A percentile compares a stretch with the other conserved stretches of the same genome.
Conservation (phyloP, 805 yeast species). For the Wickerhamomyces bisporus region DNA sequence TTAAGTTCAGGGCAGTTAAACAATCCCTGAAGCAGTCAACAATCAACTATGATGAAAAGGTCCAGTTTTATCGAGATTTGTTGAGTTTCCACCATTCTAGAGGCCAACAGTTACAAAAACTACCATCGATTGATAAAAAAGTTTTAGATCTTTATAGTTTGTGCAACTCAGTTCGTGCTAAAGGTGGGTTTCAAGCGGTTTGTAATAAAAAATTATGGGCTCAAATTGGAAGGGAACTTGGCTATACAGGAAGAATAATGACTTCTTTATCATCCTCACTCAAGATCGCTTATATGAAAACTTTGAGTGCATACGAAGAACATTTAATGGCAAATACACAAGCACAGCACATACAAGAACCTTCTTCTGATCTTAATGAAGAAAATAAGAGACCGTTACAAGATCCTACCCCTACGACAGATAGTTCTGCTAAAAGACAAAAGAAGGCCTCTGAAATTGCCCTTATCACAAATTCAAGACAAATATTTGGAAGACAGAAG, state of each 20-base stretch:
- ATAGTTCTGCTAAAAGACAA: not conserved
- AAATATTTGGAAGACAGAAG: slow-evolving; percentile 40
- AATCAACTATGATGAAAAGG: slow-evolving; percentile 36
- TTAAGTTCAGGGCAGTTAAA: slow-evolving; percentile 47
- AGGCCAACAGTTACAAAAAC: slow-evolving; percentile 32
- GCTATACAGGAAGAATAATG: slow-evolving; percentile 67
- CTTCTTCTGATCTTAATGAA: slow-evolving; percentile 9
- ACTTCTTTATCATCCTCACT: slow-evolving; percentile 66
- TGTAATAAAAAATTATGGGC: slow-evolving; percentile 71
- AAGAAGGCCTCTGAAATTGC: slow-evolving; percentile 24
- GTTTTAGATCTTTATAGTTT: slow-evolving; percentile 60
- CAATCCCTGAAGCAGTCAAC: slow-evolving; percentile 40
- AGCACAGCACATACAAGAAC: slow-evolving; percentile 1
- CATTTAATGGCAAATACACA: slow-evolving; percentile 4
- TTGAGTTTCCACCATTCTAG: slow-evolving; percentile 33
- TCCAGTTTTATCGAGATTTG: slow-evolving; percentile 43
- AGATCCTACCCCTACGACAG: not conserved
- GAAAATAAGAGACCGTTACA: slow-evolving; percentile 9
- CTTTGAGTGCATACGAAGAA: slow-evolving; percentile 29
- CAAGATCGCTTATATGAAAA: slow-evolving; percentile 51
- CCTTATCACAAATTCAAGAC: slow-evolving; percentile 40
- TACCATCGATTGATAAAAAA: slow-evolving; percentile 65
- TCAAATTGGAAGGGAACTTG: slow-evolving; percentile 75
- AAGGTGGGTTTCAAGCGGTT: slow-evolving; percentile 68
- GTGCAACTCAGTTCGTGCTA: slow-evolving; percentile 48